A percentile compares a stretch with the other conserved stretches of the same genome.
These are phyloP conservation scores for Colletotrichum neosansevieriae DNA, from an alignment of 2,329 filamentous ascomycete genomes.

Conservation along the genomic window DNA sequence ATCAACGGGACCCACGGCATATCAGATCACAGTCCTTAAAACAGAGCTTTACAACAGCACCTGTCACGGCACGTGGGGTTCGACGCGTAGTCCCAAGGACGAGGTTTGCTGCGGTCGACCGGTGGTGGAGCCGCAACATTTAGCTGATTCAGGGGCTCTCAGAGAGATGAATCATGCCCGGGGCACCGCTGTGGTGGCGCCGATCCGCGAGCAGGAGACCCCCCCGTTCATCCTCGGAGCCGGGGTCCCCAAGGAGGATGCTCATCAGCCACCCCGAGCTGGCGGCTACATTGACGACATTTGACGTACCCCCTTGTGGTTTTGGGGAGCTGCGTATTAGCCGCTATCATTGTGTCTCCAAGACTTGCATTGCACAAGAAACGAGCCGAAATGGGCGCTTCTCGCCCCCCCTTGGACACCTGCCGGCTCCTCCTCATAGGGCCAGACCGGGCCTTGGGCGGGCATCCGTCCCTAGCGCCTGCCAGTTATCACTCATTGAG, in stretches of 20 bases:
- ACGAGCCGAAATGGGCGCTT: slow-evolving; percentile 25
- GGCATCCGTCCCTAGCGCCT: slow-evolving; percentile 23
- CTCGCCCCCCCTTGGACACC: slow-evolving; percentile 13
- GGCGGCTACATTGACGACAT: slow-evolving; percentile 17
- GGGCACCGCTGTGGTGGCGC: slow-evolving; percentile 18
- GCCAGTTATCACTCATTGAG: slow-evolving; percentile 34
- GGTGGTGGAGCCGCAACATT: background rate
- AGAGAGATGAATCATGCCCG: slow-evolving; percentile 26
- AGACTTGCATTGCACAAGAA: slow-evolving; percentile 28
- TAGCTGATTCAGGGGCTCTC: slow-evolving; percentile 13
- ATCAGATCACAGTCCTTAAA: slow-evolving; percentile 23
- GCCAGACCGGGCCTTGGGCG: slow-evolving; percentile 8
- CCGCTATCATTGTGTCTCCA: slow-evolving; percentile 11
- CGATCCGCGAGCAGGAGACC: slow-evolving; percentile 21
- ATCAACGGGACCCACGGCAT: slow-evolving; percentile 19
- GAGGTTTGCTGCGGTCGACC: slow-evolving; percentile 8
- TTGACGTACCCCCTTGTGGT: slow-evolving; percentile 21
- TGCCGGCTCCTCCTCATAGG: slow-evolving; percentile 24
- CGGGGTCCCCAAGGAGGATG: slow-evolving; percentile 15
- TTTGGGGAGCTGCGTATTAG: slow-evolving; percentile 13
- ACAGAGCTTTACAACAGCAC: slow-evolving; percentile 24
- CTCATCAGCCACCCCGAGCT: slow-evolving; percentile 31
- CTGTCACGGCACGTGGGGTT: slow-evolving; percentile 34
- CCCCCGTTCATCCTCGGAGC: slow-evolving; percentile 2
- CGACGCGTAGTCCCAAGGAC: slow-evolving; percentile 26